phyloP scores from a whole-genome alignment of 176 grass and related monocot species.

The Hordeum vulgare region DNA sequence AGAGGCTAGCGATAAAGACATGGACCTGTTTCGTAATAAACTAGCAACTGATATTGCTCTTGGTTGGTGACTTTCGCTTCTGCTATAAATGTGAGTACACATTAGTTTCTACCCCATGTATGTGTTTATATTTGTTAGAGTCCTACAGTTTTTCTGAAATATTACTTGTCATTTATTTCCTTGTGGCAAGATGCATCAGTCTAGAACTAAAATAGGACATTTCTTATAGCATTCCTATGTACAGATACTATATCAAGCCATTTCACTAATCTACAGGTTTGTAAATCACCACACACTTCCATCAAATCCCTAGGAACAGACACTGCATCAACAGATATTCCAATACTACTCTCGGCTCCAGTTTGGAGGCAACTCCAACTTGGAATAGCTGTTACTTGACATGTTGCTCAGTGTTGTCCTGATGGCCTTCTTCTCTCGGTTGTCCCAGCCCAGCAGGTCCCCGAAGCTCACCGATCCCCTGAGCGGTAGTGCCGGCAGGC shows the following conservation, averaged over 20 bases:
- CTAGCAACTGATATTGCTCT: no score
- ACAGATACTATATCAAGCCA: constrained; percentile 25
- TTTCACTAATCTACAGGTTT: constrained; percentile 6
- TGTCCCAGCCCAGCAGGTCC: neutral
- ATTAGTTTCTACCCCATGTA: no score
- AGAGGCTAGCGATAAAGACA: no score
- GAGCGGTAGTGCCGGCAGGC: neutral
- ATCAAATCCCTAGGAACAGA: constrained; percentile 6
- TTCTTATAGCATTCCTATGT: constrained; percentile 21
- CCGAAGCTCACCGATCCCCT: neutral
- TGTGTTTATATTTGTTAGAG: no score
- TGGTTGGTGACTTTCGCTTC: no score
- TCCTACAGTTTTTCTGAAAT: no score
- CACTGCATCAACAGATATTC: neutral
- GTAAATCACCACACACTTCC: neutral
- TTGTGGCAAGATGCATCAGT: no score
- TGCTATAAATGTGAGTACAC: no score
- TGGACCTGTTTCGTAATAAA: no score
- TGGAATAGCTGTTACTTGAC: constrained; percentile 15
- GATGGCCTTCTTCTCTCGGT: constrained; percentile 8
- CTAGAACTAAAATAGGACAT: neutral
- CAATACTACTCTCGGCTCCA: constrained; percentile 13
- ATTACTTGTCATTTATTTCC: no score
- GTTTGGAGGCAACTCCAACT: constrained; percentile 14
- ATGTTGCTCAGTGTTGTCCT: neutral